phyloP scores from a whole-genome alignment of 2,329 filamentous ascomycete species.

The Aspergillus melleus region DNA sequence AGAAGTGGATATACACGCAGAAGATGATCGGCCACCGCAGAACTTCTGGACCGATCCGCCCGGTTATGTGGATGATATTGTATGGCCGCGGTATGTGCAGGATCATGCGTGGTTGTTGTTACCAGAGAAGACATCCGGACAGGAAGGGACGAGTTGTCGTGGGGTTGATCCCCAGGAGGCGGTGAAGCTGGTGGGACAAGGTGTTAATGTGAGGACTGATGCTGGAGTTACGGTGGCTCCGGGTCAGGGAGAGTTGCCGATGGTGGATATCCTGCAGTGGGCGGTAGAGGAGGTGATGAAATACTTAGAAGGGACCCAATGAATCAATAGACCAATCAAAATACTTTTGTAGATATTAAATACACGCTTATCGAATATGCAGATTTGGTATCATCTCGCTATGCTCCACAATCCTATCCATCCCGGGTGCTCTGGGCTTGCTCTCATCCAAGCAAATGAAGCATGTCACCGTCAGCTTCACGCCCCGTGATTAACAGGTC shows the following conservation, averaged over 20 bases:
- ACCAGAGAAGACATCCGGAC: slow-evolving; percentile 55
- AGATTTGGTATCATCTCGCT: not conserved
- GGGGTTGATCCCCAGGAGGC: slow-evolving; percentile 30
- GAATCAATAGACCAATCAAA: not conserved
- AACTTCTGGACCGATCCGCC: slow-evolving; percentile 96
- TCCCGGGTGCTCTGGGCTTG: not conserved
- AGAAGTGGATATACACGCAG: slow-evolving; percentile 29
- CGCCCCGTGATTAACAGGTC: slow-evolving; percentile 1
- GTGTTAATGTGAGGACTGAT: slow-evolving; percentile 47
- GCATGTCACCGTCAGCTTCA: not conserved
- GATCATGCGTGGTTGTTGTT: slow-evolving; percentile 81
- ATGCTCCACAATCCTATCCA: not conserved
- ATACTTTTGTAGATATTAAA: not conserved
- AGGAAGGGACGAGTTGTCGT: slow-evolving; percentile 32
- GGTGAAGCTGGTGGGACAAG: slow-evolving; percentile 33
- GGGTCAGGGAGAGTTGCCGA: slow-evolving; percentile 55
- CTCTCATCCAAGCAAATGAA: not conserved
- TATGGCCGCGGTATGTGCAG: slow-evolving; percentile 91
- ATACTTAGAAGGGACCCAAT: slow-evolving; percentile 16
- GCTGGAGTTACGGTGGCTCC: slow-evolving; percentile 48
- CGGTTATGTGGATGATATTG: slow-evolving; percentile 88
- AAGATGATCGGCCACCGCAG: slow-evolving; percentile 49
- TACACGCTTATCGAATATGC: not conserved
- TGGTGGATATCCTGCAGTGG: slow-evolving; percentile 67
- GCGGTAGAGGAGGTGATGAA: slow-evolving; percentile 63